Conservation (phyloP, 2,329 filamentous ascomycete species). For the Penicillium hordei region DNA sequence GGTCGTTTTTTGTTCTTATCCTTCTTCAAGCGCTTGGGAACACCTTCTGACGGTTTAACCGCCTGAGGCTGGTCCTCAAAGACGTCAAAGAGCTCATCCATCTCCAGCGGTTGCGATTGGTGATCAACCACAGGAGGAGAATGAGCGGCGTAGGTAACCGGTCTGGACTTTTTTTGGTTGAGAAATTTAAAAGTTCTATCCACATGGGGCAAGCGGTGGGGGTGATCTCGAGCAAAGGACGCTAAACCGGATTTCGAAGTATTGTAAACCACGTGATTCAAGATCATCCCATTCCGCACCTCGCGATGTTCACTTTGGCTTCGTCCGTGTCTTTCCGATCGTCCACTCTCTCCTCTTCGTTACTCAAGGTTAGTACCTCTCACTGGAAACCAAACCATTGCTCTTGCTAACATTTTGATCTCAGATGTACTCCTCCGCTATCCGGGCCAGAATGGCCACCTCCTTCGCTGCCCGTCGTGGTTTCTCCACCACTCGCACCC, state of each 20-base stretch:
- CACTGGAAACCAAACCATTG: conserved; percentile 16
- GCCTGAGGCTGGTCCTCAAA: conserved; percentile 68
- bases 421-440: conserved; percentile 72
- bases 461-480: conserved; percentile 76
- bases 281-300: conserved; percentile 24
- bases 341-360: conserved; percentile 26
- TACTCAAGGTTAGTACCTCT: conserved; percentile 33
- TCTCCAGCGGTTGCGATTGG: conserved; percentile 37
- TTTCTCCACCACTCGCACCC: conserved; percentile 87
- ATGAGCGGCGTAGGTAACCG: conserved; percentile 11
- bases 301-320: conserved; percentile 25
- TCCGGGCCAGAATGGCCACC: conserved; percentile 65
- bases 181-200: conserved; percentile 37
- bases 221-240: neutral
- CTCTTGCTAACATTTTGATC: conserved; percentile 36
- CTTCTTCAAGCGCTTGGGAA: conserved; percentile 46
- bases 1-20: conserved; percentile 81
- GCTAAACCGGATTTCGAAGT: neutral
- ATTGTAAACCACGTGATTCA: conserved; percentile 10
- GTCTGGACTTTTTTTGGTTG: conserved; percentile 24
- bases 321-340: conserved; percentile 27
- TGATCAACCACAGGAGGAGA: conserved; percentile 19
- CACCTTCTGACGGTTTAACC: conserved; percentile 31
- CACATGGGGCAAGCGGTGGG: conserved; percentile 30
- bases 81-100: conserved; percentile 81